These are phyloP conservation scores for Acacia melanoxylon DNA, from an alignment of 306 rosid species.

Conservation along the genomic window DNA sequence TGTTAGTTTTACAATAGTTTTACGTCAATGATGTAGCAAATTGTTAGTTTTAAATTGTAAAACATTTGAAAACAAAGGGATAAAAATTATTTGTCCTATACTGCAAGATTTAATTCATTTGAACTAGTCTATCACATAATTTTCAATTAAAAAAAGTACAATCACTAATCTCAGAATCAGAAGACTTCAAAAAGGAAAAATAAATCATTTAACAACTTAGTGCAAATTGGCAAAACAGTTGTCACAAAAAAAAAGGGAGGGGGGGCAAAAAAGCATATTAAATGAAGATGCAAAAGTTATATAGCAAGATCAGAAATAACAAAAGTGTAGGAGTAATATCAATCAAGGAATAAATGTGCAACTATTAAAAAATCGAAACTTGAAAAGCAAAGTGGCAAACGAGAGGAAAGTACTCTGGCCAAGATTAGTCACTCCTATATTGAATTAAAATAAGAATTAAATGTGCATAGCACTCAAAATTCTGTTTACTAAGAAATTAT, in stretches of 20 bases:
- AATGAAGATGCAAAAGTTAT: neutral
- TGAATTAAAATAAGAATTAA: slow-evolving; percentile 15
- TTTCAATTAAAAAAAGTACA: too few relatives aligned
- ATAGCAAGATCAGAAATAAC: neutral
- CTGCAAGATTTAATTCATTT: too few relatives aligned
- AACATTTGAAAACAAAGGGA: too few relatives aligned
- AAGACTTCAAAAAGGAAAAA: too few relatives aligned
- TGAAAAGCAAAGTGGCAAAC: neutral
- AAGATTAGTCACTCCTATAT: slow-evolving; percentile 15
- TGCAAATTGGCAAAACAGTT: neutral
- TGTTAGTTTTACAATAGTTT: too few relatives aligned
- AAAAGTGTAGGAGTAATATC: slow-evolving; percentile 1
- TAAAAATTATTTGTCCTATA: too few relatives aligned
- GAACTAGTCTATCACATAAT: too few relatives aligned
- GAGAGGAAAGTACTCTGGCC: slow-evolving; percentile 1
- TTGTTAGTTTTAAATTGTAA: too few relatives aligned
- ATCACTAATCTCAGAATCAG: too few relatives aligned
- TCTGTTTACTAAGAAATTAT: neutral
- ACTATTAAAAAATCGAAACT: neutral
- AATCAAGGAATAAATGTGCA: neutral
- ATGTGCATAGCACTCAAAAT: neutral
- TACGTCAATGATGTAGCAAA: too few relatives aligned
- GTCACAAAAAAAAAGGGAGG: neutral
- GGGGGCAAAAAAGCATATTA: neutral
- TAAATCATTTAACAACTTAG: too few relatives aligned